Conservation (phyloP, 345 rosid genomes). For the thale cress (Arabidopsis thaliana) region TAIR10.1 NC_003070.9:21240501-21241000, state of each 20-base stretch:
- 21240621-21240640: not conserved
- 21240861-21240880: not conserved
- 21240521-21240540: not conserved
- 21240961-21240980: not conserved
- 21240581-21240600: not conserved
- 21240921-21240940: not conserved
- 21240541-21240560: not conserved
- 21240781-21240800: not conserved
- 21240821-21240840: not conserved
- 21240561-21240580: not conserved
- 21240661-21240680: not conserved
- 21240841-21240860: not conserved
- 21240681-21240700: not conserved
- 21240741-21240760: not conserved
- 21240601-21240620: not conserved
- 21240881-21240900: slow-evolving; percentile 1
- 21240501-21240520: not conserved
- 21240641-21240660: not conserved
- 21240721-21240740: not conserved
- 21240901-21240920: not conserved
- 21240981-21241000: no score
- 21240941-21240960: slow-evolving; percentile 20
- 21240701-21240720: not conserved
- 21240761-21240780: not conserved
- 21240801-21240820: not conserved